Percentiles rank a stretch among this genome's conserved stretches.
Conservation (phyloP, 305 asterid genomes). For the Petunia hybrid region DNA sequence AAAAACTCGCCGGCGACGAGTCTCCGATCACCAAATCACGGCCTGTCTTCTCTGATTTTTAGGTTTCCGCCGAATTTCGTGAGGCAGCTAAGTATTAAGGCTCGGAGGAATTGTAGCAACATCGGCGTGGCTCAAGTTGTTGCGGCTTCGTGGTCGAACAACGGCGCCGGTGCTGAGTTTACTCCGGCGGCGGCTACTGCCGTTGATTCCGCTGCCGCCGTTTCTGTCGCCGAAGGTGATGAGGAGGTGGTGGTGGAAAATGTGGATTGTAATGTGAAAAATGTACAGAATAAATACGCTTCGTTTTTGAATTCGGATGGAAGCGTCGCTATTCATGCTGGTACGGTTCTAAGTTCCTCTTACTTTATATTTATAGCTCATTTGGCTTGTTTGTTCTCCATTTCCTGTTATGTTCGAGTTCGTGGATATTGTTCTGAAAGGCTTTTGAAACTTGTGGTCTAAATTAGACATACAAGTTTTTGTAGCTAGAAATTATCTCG, state of each 20-base stretch:
- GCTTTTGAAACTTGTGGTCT: too few relatives aligned
- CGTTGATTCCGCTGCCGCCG: conserved; percentile 61
- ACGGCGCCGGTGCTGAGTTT: conserved; percentile 45
- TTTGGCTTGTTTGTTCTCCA: background rate
- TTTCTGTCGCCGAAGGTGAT: conserved; percentile 46
- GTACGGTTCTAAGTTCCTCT: conserved; percentile 45
- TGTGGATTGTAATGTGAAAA: conserved; percentile 43
- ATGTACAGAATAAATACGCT: conserved; percentile 66
- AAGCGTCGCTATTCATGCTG: conserved; percentile 96
- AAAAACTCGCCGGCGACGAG: background rate
- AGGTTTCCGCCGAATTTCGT: conserved; percentile 95
- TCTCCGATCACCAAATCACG: conserved; percentile 35
- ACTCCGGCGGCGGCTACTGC: conserved; percentile 72
- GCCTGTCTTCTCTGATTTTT: conserved; percentile 65
- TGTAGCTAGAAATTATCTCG: too few relatives aligned
- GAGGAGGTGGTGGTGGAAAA: conserved; percentile 58
- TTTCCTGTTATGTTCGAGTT: background rate
- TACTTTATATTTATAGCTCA: background rate
- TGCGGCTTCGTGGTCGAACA: conserved; percentile 96
- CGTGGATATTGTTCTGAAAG: background rate
- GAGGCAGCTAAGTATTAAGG: conserved; percentile 94
- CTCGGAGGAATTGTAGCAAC: conserved; percentile 93
- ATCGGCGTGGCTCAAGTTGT: conserved; percentile 98
- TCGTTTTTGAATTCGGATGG: conserved; percentile 81
- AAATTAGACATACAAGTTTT: too few relatives aligned